These are phyloP conservation scores for Myxozyma monticola DNA, from an alignment of 805 yeast genomes.

Conservation along the genomic window DNA sequence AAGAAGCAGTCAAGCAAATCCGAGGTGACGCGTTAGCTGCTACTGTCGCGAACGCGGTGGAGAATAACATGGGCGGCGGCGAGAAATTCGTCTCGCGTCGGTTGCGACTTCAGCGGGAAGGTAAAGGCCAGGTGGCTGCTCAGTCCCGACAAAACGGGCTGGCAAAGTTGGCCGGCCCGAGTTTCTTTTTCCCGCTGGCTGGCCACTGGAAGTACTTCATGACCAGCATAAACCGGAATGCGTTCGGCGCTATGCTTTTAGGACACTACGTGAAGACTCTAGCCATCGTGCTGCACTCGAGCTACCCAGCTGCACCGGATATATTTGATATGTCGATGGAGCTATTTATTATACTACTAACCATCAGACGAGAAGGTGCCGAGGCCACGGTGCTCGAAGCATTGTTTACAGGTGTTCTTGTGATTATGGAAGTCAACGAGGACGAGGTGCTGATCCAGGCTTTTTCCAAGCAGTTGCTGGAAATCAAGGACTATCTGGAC, in stretches of 20 bases:
- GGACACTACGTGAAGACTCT: constrained; percentile 63
- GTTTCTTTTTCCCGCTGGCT: constrained; percentile 56
- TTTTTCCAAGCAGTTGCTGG: constrained; percentile 37
- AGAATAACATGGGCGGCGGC: constrained; percentile 33
- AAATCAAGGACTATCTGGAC: constrained; percentile 37
- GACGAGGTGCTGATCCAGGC: constrained; percentile 30
- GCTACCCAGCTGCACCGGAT: constrained; percentile 55
- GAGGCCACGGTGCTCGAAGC: constrained; percentile 37
- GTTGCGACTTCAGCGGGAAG: constrained; percentile 29
- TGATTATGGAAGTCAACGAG: constrained; percentile 37
- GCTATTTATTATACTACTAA: constrained; percentile 37
- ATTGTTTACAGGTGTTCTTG: constrained; percentile 36
- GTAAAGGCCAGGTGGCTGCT: constrained; percentile 1
- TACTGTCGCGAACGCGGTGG: constrained; percentile 8
- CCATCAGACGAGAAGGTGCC: constrained; percentile 13
- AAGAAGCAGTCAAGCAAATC: neutral
- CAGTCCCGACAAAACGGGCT: constrained; percentile 39
- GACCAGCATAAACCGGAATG: constrained; percentile 51
- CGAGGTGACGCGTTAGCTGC: neutral
- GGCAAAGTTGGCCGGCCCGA: constrained; percentile 46
- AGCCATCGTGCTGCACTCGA: constrained; percentile 55
- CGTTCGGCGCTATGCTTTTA: constrained; percentile 50
- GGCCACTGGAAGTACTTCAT: constrained; percentile 47
- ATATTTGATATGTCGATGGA: constrained; percentile 61
- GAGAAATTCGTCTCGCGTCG: constrained; percentile 37